Base-by-base conservation (phyloP, 2,329 filamentous ascomycete species). In the Sarocladium strictum region DNA sequence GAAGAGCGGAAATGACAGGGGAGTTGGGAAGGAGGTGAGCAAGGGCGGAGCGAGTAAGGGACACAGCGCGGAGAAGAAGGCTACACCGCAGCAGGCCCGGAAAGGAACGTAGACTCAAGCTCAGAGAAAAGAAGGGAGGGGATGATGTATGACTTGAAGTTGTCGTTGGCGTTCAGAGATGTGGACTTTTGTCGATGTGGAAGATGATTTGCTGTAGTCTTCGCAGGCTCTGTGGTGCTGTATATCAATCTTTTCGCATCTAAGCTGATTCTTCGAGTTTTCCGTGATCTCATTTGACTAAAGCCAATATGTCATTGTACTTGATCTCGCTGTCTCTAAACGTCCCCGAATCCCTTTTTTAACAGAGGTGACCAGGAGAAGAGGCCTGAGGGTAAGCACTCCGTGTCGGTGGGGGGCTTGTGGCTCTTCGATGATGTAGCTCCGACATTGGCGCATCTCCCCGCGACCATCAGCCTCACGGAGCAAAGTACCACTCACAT, bases 1-100 rank as follows among this genome's bases (percentile, higher is more conserved):
- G 55, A 69, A 72, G 56, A 59, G 64, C 11, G 63, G 62, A 3
- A 68, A 69, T 56, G 63, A 68, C 35, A 65, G 62, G 32, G 64
- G 64, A 1, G 63, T 63, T 2, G 69, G 67, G 21, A 58, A 60
- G 41, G 69, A 72, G 58, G 67, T 68, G 23, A 62, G 62, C 23
- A 69, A 68, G 60, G 64, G 64, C 1, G 69, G 67, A n/a, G 60
- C 57, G 47, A 74, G 72, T 55, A 61, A 62, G 14, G 61, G 61
- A 1, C 61, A 61, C 3, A 65, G 62, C 55, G 58, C 62, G 24
- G 56, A 61, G 53, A 73, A 74, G 65, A 65, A 64, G 41, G 64
- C 63, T 3, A 11, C 11, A 14, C 47, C 47, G 27, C 26, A 51
- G 47, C 33, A 51, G 47, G 47, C 29, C 5, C 21, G 29, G 43